Conservation (phyloP, 2,329 filamentous ascomycete species). For the Penicillium sclerotiorum region DNA sequence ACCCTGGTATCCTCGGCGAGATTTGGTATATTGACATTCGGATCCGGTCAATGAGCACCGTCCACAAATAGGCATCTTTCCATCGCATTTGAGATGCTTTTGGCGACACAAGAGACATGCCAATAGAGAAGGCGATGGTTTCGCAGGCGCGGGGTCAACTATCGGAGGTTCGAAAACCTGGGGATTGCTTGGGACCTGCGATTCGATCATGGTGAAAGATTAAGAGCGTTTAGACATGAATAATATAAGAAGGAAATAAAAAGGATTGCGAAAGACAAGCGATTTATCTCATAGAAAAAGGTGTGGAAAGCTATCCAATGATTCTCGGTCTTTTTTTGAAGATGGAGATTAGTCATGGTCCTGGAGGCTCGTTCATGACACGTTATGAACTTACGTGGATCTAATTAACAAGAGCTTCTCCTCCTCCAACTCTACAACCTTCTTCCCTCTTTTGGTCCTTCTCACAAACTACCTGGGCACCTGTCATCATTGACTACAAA, state of each 20-base stretch:
- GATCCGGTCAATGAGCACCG: conserved; percentile 63
- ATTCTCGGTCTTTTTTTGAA: too few species aligned
- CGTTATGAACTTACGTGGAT: background rate
- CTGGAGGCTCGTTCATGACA: conserved; percentile 5
- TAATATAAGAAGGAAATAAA: background rate
- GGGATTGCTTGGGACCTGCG: conserved; percentile 11
- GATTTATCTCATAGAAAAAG: too few species aligned
- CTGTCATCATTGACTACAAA: background rate
- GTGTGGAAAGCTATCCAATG: too few species aligned
- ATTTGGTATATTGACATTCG: conserved; percentile 72
- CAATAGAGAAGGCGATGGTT: conserved; percentile 41
- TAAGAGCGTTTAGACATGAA: background rate
- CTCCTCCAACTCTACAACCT: background rate
- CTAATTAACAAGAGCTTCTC: background rate
- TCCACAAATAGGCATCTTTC: conserved; percentile 64
- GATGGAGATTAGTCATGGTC: conserved; percentile 1
- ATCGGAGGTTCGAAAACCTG: conserved; percentile 13
- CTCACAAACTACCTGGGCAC: background rate
- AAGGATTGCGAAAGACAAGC: too few species aligned
- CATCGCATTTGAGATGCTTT: conserved; percentile 77
- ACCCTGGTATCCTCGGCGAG: conserved; percentile 74
- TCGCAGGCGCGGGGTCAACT: background rate
- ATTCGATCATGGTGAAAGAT: conserved; percentile 28
- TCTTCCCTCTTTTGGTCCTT: background rate
- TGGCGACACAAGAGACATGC: conserved; percentile 54